Percentiles rank a stretch among this genome's conserved stretches.
Conservation (phyloP, 495 filamentous ascomycete genomes). For the Oidiodendron maius region DNA sequence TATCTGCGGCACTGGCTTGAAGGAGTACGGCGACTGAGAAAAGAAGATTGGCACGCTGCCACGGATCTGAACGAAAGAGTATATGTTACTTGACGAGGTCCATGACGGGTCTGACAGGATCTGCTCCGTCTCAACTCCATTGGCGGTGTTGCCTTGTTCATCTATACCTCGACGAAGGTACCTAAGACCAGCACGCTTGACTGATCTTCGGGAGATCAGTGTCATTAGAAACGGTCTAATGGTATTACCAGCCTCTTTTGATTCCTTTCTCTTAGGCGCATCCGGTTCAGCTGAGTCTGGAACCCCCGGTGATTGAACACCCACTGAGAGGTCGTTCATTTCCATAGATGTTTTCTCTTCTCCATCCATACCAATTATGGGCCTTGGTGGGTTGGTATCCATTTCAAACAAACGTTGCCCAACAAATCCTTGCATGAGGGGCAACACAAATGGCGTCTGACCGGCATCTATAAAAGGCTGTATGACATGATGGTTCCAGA, state of each 20-base stretch:
- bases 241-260: conserved; percentile 6
- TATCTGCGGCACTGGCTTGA: conserved; percentile 80
- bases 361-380: conserved; percentile 12
- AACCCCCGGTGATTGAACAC: conserved; percentile 27
- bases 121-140: conserved; percentile 90
- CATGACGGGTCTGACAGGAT: conserved; percentile 66
- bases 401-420: conserved; percentile 73
- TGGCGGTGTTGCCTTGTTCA: conserved; percentile 81
- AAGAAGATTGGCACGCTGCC: conserved; percentile 92
- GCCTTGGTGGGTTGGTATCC: conserved; percentile 19
- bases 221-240: conserved; percentile 60
- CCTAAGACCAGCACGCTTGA: conserved; percentile 76
- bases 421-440: conserved; percentile 91
- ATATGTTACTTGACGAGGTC: conserved; percentile 55
- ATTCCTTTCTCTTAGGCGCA: not conserved
- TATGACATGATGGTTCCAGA: conserved; percentile 82
- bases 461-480: conserved; percentile 66
- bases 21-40: conserved; percentile 84
- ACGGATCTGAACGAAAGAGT: conserved; percentile 79
- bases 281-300: conserved; percentile 7
- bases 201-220: conserved; percentile 77
- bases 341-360: conserved; percentile 20
- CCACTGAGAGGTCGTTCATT: conserved; percentile 19
- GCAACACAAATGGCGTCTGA: conserved; percentile 62
- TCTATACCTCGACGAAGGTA: conserved; percentile 91